Base-by-base conservation (phyloP, 805 yeast species). In the Candida boidinii region DNA sequence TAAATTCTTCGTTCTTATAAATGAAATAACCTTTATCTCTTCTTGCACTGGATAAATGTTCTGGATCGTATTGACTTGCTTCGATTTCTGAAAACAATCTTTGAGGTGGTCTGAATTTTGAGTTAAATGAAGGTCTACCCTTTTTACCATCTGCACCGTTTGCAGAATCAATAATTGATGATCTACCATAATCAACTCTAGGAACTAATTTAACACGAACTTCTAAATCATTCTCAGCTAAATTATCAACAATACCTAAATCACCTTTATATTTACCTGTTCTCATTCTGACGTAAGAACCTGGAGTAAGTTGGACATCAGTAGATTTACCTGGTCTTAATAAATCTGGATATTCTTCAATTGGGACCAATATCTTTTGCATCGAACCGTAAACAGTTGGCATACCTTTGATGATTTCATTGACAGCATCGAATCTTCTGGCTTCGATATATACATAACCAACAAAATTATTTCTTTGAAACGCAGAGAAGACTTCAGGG, bases 361-460 rank as follows among this genome's bases (percentile, higher is more conserved):
- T 92, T 5, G 98, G 98, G 30, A 92, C 96, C 39, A 90, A 66
- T 31, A 88, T 69, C 58, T 84, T 83, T 49, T 81, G 80, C 28
- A 64, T 51, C 24, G 47, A 44, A 18, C 71, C 51, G 46, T 80
- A 92, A 23, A 90, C 79, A 56, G 87, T 88, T 22, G 92, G 90
- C 54, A 92, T 71, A 59, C 97, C 97, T 29, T 76, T 75, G 38
- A 90, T 70, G 13, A 95, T 95, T 37, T 74, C 78, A 51, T 81
- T 84, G 26, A 90, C 94, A 16, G 95, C 96, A 39, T 92, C 86
- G 42, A 88, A 81, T 54, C 83, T 82, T 39, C 90, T 80, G 13
- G 98, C 97, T 61, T 92, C 98, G 41, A 92, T 73, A 57, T 92
- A 92, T 33, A 92, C 74, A 54, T 94, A 86, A 17, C 97, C 97